Base-by-base conservation (phyloP, 2,329 filamentous ascomycete genomes). In the Bertia moriformis region DNA sequence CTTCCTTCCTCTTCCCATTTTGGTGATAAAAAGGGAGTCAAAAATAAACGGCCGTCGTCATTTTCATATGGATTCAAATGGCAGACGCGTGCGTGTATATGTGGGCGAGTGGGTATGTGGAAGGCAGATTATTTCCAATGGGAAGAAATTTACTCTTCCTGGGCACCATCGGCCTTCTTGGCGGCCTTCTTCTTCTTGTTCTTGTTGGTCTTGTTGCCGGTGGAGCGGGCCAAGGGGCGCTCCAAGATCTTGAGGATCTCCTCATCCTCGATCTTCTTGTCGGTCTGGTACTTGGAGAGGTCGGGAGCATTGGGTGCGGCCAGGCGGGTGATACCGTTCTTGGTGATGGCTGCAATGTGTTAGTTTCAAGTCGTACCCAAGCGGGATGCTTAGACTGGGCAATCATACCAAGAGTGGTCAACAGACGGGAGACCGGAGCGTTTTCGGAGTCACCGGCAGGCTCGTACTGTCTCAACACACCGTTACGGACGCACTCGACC, bases 181-280 rank as follows among this genome's bases (percentile, higher is more conserved):
- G n/a, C n/a, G n/a, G n/a, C n/a, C n/a, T n/a, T n/a, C 73, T 80
- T 80, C 72, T 83, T 82, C 62, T 81, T 83, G 69, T 82, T 77
- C 73, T 83, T 87, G 75, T 88, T 93, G 71, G 87, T 89, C 69
- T 83, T 91, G 69, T 86, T 86, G 57, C 86, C 88, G 59, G 88
- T 87, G 65, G 84, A 83, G 65, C 84, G 85, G 48, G 79, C 69
- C 51, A 94, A 64, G 20, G 89, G 89, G 61, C 84, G 83, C 65
- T 91, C 87, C 39, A 98, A 73, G 47, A 96, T 89, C 71, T 91
- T 85, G 51, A 96, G 77, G 48, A 98, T 72, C 66, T 96, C 89
- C 66, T 93, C 86, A 47, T 96, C 89, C 48, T 78, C 81, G 54
- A 98, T 94, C 74, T 95, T 95, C 76, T 96, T 96, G 61, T 96